Evolutionary conservation across 108 stramenopile genomes (phyloP), one percentile per base, ranked within the genome.

Genomic region (Discostella stelligeroides): DNA sequence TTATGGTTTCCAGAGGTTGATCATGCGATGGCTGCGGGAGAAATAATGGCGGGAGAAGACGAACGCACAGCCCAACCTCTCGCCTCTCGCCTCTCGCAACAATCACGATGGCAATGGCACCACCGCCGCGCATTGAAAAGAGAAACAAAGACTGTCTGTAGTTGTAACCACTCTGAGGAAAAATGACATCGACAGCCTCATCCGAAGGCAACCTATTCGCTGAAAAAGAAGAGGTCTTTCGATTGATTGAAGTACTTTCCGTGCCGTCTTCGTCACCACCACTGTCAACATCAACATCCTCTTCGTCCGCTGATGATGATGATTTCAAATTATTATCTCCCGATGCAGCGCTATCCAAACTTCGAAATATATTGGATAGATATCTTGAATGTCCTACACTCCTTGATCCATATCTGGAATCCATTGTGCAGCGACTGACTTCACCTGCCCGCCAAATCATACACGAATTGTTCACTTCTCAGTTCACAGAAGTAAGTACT

Each of bases 341-440:
- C 0, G 74, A 84, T 53, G 68, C 24, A 28, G 88, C 85, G 6
- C 59, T 92, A 27, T 49, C 50, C 4, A 54, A 59, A 53, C 63
- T 92, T 7, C 78, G 90, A 17, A 25, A 30, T 0, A 90, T 92
- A 72, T 74, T 97, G 18, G 95, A 96, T 59, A 96, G 90, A 60
- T 99, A 99, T 73, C 81, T 95, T 25, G 98, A 98, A 82, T 91
- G 93, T 49, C 90, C 97, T 1, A 91, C 95, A 12, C 77, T 99
- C 3, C 77, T 99, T 54, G 97, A 97, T 73, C 76, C 88, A 9
- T 68, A 82, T 56, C 48, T 99, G 60, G 95, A 93, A 61, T 34
- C 13, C 1, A 87, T 99, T 71, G 86, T 96, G 17, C 21, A 59
- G 5, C 13, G 50, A 2, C 42, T 92, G 42, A 72, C 82, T 47